phyloP scores from a whole-genome alignment of 345 rosid species.

The Syzygium jambos region DNA sequence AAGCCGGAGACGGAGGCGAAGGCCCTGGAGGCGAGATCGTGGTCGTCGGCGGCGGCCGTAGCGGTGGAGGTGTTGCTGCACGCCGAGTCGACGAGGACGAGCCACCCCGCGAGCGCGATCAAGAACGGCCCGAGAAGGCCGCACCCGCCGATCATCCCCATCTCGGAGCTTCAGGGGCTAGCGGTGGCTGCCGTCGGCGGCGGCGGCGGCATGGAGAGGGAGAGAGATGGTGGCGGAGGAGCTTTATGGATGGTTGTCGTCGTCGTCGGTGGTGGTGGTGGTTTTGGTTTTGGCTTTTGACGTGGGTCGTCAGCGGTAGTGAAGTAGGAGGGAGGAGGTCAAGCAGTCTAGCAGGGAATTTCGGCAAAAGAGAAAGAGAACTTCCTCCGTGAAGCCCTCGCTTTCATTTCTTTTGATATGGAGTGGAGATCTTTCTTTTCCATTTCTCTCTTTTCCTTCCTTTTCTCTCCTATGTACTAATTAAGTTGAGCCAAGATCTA shows the following conservation, averaged over 20 bases:
- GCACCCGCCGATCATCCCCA: not conserved
- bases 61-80: conserved; percentile 7
- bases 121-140: not conserved
- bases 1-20: conserved; percentile 62
- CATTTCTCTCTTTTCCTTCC: not conserved
- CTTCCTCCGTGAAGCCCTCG: not conserved
- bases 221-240: not conserved
- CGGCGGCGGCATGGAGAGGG: not conserved
- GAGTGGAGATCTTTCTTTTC: not conserved
- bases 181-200: not conserved
- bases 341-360: not conserved
- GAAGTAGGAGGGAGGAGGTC: not conserved
- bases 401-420: not conserved
- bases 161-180: not conserved
- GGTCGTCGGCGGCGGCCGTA: conserved; percentile 20
- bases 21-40: conserved; percentile 34
- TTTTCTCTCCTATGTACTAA: not conserved
- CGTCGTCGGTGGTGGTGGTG: not conserved
- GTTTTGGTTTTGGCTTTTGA: not conserved
- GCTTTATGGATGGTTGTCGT: not conserved
- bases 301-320: not conserved
- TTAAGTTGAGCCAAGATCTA: not conserved
- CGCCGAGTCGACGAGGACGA: conserved; percentile 32
- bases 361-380: not conserved
- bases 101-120: conserved; percentile 1